Percentiles rank a stretch among this genome's conserved stretches.
Evolutionary conservation across 2,329 filamentous ascomycete genomes (phyloP).

Genomic region (Aspergillus cejpii): DNA sequence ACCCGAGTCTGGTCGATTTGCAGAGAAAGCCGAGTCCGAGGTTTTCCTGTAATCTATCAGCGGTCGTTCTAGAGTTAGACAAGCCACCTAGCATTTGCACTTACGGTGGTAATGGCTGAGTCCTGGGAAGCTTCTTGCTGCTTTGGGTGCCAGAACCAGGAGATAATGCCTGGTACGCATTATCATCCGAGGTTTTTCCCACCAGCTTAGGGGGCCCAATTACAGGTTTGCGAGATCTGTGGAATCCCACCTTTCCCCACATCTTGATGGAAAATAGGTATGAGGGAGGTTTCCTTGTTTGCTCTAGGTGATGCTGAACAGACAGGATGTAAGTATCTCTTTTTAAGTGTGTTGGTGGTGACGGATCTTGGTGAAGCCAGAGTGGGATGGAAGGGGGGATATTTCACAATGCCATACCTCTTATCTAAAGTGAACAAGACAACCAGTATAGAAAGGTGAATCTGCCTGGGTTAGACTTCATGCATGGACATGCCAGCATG

Average conservation of each 20-base stretch:
- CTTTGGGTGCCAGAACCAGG: constrained; percentile 27
- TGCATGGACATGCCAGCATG: constrained; percentile 20
- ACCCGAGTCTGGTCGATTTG: constrained; percentile 15
- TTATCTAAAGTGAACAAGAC: not conserved
- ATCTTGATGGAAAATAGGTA: constrained; percentile 40
- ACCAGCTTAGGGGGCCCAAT: constrained; percentile 43
- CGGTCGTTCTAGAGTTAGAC: not conserved
- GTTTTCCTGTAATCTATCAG: constrained; percentile 12
- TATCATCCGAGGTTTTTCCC: constrained; percentile 43
- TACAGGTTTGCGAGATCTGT: constrained; percentile 40
- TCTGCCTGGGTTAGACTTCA: constrained; percentile 3
- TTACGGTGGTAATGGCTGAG: constrained; percentile 38
- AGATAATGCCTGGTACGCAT: constrained; percentile 37
- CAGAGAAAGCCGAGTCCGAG: constrained; percentile 10
- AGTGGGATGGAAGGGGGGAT: not conserved
- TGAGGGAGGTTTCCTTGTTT: too few species aligned
- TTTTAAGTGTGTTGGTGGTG: not conserved
- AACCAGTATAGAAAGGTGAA: constrained; percentile 2
- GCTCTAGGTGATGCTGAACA: too few species aligned
- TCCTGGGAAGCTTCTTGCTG: constrained; percentile 24
- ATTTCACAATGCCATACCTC: constrained; percentile 1
- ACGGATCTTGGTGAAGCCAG: not conserved
- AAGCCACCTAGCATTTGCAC: constrained; percentile 12
- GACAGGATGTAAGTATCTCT: not conserved
- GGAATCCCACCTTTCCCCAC: constrained; percentile 49